Evolutionary conservation across 2,329 filamentous ascomycete genomes (phyloP).

Genomic region (Monilinia polystroma): DNA sequence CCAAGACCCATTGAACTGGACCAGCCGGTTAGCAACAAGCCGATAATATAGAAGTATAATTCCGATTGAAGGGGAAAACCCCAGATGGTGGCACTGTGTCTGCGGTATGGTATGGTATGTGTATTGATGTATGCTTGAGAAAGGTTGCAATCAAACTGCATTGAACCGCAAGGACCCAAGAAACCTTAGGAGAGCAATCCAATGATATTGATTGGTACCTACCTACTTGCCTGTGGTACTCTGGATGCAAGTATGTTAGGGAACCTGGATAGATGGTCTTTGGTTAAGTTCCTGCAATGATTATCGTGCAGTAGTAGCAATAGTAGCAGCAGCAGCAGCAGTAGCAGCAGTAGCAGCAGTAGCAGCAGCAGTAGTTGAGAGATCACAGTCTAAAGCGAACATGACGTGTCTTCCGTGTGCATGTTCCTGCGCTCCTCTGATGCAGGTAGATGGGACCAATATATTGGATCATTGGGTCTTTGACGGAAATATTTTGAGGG

Average conservation of each 20-base stretch:
- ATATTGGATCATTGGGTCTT: not conserved
- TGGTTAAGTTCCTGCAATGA: slow-evolving; percentile 15
- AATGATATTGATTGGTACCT: not conserved
- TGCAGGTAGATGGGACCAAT: slow-evolving; percentile 9
- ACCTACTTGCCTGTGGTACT: no score
- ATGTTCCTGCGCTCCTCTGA: not conserved
- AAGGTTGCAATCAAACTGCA: not conserved
- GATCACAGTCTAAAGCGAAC: slow-evolving; percentile 1
- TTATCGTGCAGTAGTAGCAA: slow-evolving; percentile 10
- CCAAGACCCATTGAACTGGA: slow-evolving; percentile 13
- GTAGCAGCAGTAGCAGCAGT: not conserved
- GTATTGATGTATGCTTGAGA: not conserved
- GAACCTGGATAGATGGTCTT: not conserved
- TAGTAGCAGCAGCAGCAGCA: no score
- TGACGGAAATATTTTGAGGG: slow-evolving; percentile 1
- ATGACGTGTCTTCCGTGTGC: slow-evolving; percentile 10
- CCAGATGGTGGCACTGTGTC: not conserved
- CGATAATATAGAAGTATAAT: not conserved
- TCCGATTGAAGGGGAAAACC: slow-evolving; percentile 5
- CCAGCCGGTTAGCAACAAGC: slow-evolving; percentile 3
- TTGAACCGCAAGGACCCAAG: not conserved
- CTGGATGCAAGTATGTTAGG: not conserved
- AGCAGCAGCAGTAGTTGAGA: not conserved
- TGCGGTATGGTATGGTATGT: not conserved
- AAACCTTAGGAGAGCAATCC: not conserved